phyloP scores from a whole-genome alignment of 2,329 filamentous ascomycete species.

The Neopestalotiopsis sp. region DNA sequence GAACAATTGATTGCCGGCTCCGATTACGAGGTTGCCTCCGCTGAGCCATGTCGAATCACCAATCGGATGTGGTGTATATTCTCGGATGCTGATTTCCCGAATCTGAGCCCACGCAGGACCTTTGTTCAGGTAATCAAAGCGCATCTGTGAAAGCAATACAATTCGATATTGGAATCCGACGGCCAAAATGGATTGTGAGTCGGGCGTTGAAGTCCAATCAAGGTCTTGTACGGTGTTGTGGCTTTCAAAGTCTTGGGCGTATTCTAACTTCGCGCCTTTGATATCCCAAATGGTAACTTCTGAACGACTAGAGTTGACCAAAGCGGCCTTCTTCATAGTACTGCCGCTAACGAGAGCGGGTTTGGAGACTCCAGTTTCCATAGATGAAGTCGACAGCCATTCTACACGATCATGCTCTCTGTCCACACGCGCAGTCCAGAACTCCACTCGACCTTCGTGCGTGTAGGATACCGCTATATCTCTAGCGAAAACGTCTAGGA shows the following conservation, averaged over 20 bases:
- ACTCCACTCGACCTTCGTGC: conserved; percentile 73
- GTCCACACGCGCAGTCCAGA: conserved; percentile 84
- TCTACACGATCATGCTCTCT: conserved; percentile 65
- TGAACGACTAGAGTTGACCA: conserved; percentile 77
- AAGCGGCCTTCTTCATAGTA: conserved; percentile 83
- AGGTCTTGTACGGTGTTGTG: conserved; percentile 82
- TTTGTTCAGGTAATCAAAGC: conserved; percentile 89
- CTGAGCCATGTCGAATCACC: conserved; percentile 92
- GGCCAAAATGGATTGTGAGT: conserved; percentile 85
- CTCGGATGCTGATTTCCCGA: conserved; percentile 79
- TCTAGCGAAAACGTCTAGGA: conserved; percentile 83
- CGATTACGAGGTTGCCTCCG: conserved; percentile 84
- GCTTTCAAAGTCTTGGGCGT: conserved; percentile 74
- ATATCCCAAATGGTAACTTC: conserved; percentile 92
- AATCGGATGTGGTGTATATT: conserved; percentile 86
- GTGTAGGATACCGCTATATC: conserved; percentile 90
- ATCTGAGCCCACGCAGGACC: conserved; percentile 90
- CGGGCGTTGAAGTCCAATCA: conserved; percentile 92
- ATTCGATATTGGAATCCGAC: conserved; percentile 92
- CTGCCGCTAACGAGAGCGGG: conserved; percentile 84
- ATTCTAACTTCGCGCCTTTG: conserved; percentile 80
- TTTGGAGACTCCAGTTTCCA: conserved; percentile 77
- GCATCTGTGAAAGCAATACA: conserved; percentile 81
- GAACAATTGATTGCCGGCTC: conserved; percentile 90
- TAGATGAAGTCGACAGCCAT: conserved; percentile 82